phyloP scores from a whole-genome alignment of 1,139 yeast genomes.

The Candida pseudoviswanathii region DNA sequence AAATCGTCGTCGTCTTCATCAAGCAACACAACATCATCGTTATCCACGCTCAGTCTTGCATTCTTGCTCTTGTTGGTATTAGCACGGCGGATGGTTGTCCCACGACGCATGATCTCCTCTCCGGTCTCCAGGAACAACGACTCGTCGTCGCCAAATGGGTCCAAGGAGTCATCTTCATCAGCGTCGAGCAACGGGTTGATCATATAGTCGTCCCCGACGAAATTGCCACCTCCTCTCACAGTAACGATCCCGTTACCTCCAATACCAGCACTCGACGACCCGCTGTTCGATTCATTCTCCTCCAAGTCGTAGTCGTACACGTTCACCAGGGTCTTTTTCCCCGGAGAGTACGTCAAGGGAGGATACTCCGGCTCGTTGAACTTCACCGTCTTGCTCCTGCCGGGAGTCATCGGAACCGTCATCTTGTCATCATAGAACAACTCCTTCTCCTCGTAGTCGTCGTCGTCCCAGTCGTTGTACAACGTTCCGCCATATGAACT shows the following conservation, averaged over 20 bases:
- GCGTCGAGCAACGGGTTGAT: slow-evolving; percentile 47
- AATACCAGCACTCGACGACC: neutral
- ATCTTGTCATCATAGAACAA: neutral
- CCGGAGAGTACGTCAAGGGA: slow-evolving; percentile 31
- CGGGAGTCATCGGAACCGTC: neutral
- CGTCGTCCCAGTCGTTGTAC: neutral
- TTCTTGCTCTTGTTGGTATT: too few species aligned
- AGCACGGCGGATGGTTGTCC: slow-evolving; percentile 38
- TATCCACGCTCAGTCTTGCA: too few species aligned
- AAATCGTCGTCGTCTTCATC: slow-evolving; percentile 43
- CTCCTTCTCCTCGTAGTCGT: neutral
- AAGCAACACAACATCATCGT: slow-evolving; percentile 16
- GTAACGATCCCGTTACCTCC: neutral
- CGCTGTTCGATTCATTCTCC: slow-evolving; percentile 16
- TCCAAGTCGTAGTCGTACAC: slow-evolving; percentile 20
- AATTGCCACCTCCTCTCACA: neutral
- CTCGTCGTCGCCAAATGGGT: slow-evolving; percentile 52
- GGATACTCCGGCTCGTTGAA: slow-evolving; percentile 42
- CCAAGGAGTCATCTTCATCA: slow-evolving; percentile 39
- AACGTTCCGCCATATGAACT: neutral
- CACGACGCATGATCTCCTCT: slow-evolving; percentile 38
- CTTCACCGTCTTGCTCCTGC: slow-evolving; percentile 29
- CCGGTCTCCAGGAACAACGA: slow-evolving; percentile 47
- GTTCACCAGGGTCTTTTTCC: slow-evolving; percentile 26
- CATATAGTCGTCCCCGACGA: slow-evolving; percentile 42